Base-by-base conservation (phyloP, 805 yeast genomes). In the Candida boleticola region DNA sequence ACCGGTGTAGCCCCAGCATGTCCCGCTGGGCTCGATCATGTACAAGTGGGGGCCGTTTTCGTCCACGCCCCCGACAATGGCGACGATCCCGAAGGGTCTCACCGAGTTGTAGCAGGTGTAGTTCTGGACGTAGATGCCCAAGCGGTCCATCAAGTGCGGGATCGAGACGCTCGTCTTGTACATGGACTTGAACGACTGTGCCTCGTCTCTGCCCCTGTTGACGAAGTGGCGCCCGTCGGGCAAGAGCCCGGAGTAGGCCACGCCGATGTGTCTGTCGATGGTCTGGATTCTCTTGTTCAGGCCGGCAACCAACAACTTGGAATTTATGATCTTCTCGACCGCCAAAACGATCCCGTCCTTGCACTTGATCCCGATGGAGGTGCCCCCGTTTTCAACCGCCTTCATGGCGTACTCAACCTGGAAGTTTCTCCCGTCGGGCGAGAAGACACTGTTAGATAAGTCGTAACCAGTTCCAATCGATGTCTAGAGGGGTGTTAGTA, bases 401-500 rank as follows among this genome's bases (percentile, higher is more conserved):
- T 93, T 93, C 56, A 85, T 77, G 25, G 99, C 99, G 58, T 93
- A 93, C 65, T 93, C 99, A 16, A 93, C 99, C 66, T 93, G 99
- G 72, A 93, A 93, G 64, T 87, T 88, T 71, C 96, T 79, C 31
- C 96, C 96, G 62, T 89, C 96, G 43, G 92, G 92, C 42, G 89
- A 82, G 71, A 93, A 93, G 48, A 92, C 97, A 69, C 95, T 84
- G 73, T 93, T 93, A 26, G 97, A 89, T 60, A 93, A 82, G 76
- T 93, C 99, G 80, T 93, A 93, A 16, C 99, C 99, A 22, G 99
- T 93, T 55, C 99, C 99, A 55, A 93, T 90, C 36, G 99, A 93
- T 30, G 98, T 85, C 92, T 35, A 20, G 11, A 9, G 6, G 17
- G 21, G 21, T 25, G 37, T 35, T 35, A 25, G 29, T 35, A 25